Percentiles rank a stretch among this genome's conserved stretches.
phyloP scores from a whole-genome alignment of 768 basidiomycete genomes.

The Tricholoma hemisulphureum region DNA sequence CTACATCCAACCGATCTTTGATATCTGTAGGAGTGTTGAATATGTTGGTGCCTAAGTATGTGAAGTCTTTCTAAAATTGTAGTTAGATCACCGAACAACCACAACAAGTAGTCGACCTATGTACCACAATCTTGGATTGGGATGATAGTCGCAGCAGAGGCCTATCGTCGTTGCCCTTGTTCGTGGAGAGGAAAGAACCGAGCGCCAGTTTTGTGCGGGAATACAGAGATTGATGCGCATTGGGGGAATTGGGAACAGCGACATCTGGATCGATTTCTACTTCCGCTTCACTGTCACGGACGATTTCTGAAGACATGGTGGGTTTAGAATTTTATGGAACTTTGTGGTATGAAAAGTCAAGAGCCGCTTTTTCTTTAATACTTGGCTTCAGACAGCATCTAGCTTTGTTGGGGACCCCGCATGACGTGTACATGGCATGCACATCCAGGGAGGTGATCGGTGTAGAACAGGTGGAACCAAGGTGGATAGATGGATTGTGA shows the following conservation, averaged over 20 bases:
- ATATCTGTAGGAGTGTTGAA: neutral
- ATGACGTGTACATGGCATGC: neutral
- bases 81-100: neutral
- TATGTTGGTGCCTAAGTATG: neutral
- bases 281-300: neutral
- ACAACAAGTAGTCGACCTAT: neutral
- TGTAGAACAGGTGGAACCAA: neutral
- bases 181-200: neutral
- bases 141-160: neutral
- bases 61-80: neutral
- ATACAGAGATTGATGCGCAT: neutral
- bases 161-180: neutral
- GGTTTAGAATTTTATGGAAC: no score
- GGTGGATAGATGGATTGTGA: neutral
- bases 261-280: neutral
- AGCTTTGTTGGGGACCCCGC: neutral
- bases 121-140: neutral
- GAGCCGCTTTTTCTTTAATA: neutral
- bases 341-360: neutral
- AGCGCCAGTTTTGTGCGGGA: neutral
- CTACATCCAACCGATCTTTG: constrained; percentile 9
- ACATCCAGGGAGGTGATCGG: neutral
- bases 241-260: neutral
- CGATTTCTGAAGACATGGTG: neutral
- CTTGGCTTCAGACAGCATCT: neutral